Evolutionary conservation across 2,329 filamentous ascomycete genomes (phyloP).

Genomic region (Penicillium sp.): DNA sequence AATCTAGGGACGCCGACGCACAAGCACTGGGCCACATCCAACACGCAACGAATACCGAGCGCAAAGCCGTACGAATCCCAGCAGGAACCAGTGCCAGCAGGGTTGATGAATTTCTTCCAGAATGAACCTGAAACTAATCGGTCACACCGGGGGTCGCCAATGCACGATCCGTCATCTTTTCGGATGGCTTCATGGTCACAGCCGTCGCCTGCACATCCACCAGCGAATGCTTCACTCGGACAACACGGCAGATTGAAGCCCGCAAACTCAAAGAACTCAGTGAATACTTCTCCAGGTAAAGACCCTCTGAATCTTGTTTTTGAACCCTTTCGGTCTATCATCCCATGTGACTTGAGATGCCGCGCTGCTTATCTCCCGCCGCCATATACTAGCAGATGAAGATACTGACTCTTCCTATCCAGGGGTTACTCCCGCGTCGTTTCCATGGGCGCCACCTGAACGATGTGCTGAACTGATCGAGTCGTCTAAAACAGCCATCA

Average conservation of each 20-base stretch:
- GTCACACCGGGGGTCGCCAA: conserved; percentile 18
- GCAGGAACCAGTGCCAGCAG: conserved; percentile 76
- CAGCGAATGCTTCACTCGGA: conserved; percentile 1
- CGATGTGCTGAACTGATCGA: conserved; percentile 58
- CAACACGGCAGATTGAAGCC: neutral
- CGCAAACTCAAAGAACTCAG: neutral
- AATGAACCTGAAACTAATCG: conserved; percentile 22
- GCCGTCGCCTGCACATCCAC: neutral
- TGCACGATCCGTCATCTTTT: conserved; percentile 19
- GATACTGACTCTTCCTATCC: conserved; percentile 6
- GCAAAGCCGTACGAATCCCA: conserved; percentile 25
- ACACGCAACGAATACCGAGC: conserved; percentile 62
- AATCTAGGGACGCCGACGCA: conserved; percentile 56
- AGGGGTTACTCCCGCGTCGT: conserved; percentile 9
- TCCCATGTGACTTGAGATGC: neutral
- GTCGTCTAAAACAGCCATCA: conserved; percentile 50
- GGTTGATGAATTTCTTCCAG: conserved; percentile 67
- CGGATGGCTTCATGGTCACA: conserved; percentile 4
- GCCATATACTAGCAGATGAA: neutral
- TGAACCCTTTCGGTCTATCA: neutral
- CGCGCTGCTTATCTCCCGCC: neutral
- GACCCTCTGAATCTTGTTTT: neutral
- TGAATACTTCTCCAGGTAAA: conserved; percentile 11
- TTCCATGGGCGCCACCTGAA: conserved; percentile 47
- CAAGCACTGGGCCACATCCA: conserved; percentile 70